Base-by-base conservation (phyloP, 2,329 filamentous ascomycete species). In the Trichoderma asperellum region DNA sequence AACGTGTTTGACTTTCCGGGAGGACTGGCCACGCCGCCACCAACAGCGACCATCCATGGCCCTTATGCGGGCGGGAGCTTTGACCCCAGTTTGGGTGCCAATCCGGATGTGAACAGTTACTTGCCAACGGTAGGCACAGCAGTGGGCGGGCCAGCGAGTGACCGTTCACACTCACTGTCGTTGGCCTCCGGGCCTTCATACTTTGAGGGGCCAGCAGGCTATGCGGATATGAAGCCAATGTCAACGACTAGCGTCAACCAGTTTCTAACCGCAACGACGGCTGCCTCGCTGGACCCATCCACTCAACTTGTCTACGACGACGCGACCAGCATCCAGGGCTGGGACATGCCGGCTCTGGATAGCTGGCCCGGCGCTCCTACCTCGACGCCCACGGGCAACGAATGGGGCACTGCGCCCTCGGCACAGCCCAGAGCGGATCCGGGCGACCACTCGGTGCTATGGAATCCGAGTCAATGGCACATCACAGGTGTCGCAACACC, bases 21-120 rank as follows among this genome's bases (percentile, higher is more conserved):
- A 70, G 86, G 85, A 2, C 83, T 89, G 21, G 83, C 83, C 34
- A 89, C 87, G 6, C 87, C 87, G 29, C 87, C 87, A 4, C 86
- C 85, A 5, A 86, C 84, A 2, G 86, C 85, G 1, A 82, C 82
- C 1, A 77, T 88, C 16, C 81, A 84, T 29, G 80, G 80, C 47
- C 81, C 82, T 0, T 86, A 85, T 73, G 79, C 82, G 53, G 74
- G 78, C 18, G 81, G 81, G 70, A 80, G 80, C 70, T 86, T 86
- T 74, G 83, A 85, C 61, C 75, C 78, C 60, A 73, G 69, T 69
- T 76, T 80, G 74, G 74, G 76, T 32, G 61, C 73, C 4, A 74
- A 75, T 57, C 74, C 74, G 35, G 75, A 75, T 34, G 76, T 79
- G 49, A 74, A 73, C 66, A 47, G 56, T 29, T 81, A 77, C 68